Conservation (phyloP, 257 asterid genomes). For the Orobanche coerulescens region DNA sequence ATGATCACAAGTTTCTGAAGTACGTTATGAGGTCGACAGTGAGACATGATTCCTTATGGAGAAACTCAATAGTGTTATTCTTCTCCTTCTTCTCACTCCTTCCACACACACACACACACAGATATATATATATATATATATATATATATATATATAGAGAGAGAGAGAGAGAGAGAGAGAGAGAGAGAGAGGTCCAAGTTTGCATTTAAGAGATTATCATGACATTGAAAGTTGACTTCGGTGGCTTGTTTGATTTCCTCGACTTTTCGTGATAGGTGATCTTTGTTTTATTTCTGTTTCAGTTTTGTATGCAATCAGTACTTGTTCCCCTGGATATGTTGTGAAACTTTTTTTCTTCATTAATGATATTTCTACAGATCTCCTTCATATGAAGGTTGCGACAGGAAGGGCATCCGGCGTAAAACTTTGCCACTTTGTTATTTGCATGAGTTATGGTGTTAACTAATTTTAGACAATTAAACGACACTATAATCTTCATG, state of each 20-base stretch:
- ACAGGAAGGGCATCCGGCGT: too few species aligned
- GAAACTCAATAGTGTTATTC: neutral
- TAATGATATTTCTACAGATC: too few species aligned
- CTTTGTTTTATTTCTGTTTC: neutral
- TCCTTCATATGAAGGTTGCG: too few species aligned
- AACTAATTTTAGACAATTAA: too few species aligned
- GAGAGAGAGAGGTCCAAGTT: neutral
- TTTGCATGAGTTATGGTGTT: too few species aligned
- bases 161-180: neutral
- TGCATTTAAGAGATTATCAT: neutral
- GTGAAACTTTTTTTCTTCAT: neutral
- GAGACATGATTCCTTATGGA: neutral
- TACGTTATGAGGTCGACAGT: neutral
- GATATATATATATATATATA: too few species aligned
- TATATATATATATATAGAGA: too few species aligned
- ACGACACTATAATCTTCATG: too few species aligned
- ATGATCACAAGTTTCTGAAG: neutral
- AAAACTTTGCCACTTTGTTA: too few species aligned
- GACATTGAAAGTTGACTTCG: neutral
- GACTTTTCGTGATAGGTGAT: neutral
- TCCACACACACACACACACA: too few species aligned
- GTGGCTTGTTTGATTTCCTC: neutral
- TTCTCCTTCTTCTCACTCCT: too few species aligned
- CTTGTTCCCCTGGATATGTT: neutral
- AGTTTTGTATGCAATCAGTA: neutral